phyloP scores from a whole-genome alignment of 2,329 filamentous ascomycete genomes.

The Pseudogymnoascus sp. region DNA sequence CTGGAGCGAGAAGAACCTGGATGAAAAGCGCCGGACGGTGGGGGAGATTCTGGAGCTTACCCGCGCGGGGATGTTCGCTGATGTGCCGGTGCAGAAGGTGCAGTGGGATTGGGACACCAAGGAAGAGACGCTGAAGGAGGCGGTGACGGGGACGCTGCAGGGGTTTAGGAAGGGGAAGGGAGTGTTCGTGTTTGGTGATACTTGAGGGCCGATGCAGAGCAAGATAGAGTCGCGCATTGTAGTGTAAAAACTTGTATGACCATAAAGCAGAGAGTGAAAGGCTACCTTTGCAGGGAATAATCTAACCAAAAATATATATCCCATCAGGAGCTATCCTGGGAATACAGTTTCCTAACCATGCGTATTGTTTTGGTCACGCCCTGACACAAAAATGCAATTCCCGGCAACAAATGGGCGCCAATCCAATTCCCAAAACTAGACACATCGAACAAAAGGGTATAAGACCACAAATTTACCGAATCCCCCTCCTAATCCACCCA shows the following conservation, averaged over 20 bases:
- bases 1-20: constrained; percentile 72
- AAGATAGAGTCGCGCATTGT: background rate
- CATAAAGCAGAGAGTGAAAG: background rate
- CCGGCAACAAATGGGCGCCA: constrained; percentile 8
- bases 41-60: constrained; percentile 74
- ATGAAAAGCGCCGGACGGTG: constrained; percentile 72
- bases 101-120: constrained; percentile 78
- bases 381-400: background rate
- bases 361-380: background rate
- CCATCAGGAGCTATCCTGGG: background rate
- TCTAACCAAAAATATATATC: background rate
- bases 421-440: constrained; percentile 5
- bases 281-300: background rate
- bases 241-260: constrained; percentile 10
- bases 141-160: constrained; percentile 74
- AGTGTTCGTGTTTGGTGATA: constrained; percentile 70
- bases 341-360: background rate
- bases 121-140: constrained; percentile 58
- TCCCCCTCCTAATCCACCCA: background rate
- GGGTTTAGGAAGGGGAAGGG: constrained; percentile 86
- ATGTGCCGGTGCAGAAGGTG: constrained; percentile 75
- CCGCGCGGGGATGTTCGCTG: constrained; percentile 68
- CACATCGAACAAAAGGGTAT: constrained; percentile 12
- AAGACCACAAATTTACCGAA: constrained; percentile 4
- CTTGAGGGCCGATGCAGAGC: constrained; percentile 22